A percentile compares a stretch with the other conserved stretches of the same genome.
phyloP scores from a whole-genome alignment of 345 rosid genomes.

The Brassica nigra region DNA sequence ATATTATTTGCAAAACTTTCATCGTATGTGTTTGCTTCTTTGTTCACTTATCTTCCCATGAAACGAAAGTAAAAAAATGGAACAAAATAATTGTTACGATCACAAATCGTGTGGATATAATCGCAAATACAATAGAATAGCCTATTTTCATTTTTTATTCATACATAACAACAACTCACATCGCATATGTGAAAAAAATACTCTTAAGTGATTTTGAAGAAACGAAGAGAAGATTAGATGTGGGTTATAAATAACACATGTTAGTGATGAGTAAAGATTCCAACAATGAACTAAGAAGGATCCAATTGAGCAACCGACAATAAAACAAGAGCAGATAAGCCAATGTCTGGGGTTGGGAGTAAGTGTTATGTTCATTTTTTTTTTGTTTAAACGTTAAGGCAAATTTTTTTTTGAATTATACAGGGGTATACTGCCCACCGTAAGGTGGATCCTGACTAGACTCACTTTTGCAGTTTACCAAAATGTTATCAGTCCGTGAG shows the following conservation, averaged over 20 bases:
- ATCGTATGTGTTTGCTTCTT: slow-evolving; percentile 31
- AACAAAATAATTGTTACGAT: neutral
- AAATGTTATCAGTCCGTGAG: too few relatives aligned
- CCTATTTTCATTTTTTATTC: neutral
- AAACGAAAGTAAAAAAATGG: neutral
- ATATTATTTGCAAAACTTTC: slow-evolving; percentile 29
- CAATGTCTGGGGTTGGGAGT: slow-evolving; percentile 13
- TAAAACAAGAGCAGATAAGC: slow-evolving; percentile 19
- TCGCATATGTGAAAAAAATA: neutral
- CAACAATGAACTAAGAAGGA: slow-evolving; percentile 6
- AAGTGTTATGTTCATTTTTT: neutral
- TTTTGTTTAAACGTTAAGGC: slow-evolving; percentile 14
- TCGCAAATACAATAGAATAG: neutral
- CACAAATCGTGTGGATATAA: neutral
- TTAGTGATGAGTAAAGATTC: slow-evolving; percentile 33
- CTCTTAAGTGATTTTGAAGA: neutral
- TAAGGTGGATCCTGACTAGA: too few relatives aligned
- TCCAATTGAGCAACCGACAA: slow-evolving; percentile 32
- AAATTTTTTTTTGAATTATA: slow-evolving; percentile 14
- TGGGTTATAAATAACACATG: neutral
- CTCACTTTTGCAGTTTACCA: too few relatives aligned
- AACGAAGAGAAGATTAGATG: neutral
- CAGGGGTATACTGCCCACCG: too few relatives aligned
- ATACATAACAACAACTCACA: neutral
- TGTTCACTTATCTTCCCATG: neutral